Conservation (phyloP, 2,329 filamentous ascomycete genomes). For the Aspergillus sp. region DNA sequence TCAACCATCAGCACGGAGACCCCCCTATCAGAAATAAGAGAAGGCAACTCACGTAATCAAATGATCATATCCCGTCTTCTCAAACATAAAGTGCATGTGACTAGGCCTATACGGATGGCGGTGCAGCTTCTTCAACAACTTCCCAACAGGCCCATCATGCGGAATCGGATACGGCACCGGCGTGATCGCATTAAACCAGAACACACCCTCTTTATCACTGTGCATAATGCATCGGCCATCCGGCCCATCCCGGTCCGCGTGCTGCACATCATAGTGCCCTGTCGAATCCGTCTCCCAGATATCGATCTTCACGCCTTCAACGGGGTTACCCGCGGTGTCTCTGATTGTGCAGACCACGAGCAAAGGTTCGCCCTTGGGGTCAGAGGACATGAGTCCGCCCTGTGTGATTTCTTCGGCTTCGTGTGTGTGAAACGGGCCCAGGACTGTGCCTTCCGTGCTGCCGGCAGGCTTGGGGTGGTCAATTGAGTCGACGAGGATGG, state of each 20-base stretch:
- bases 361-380: constrained; percentile 67
- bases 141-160: constrained; percentile 78
- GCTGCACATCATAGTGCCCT: constrained; percentile 82
- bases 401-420: constrained; percentile 60
- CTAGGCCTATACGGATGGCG: constrained; percentile 76
- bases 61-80: constrained; percentile 74
- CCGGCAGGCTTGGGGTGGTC: constrained; percentile 74
- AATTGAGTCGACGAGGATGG: constrained; percentile 77
- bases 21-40: neutral
- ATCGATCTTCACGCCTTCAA: constrained; percentile 69
- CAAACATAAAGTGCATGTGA: constrained; percentile 89
- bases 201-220: constrained; percentile 69
- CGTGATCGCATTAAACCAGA: constrained; percentile 83
- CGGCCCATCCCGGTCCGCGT: constrained; percentile 61
- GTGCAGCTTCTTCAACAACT: constrained; percentile 63
- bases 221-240: constrained; percentile 72
- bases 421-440: constrained; percentile 82
- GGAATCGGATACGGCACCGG: constrained; percentile 86
- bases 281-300: constrained; percentile 82
- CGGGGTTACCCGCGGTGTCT: constrained; percentile 62
- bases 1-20: neutral
- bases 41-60: constrained; percentile 70
- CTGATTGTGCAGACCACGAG: constrained; percentile 72
- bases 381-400: constrained; percentile 65
- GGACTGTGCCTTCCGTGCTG: constrained; percentile 74